A percentile compares a stretch with the other conserved stretches of the same genome.
Evolutionary conservation across 139 green algal species (phyloP).

Genomic region (Closterium sp.): DNA sequence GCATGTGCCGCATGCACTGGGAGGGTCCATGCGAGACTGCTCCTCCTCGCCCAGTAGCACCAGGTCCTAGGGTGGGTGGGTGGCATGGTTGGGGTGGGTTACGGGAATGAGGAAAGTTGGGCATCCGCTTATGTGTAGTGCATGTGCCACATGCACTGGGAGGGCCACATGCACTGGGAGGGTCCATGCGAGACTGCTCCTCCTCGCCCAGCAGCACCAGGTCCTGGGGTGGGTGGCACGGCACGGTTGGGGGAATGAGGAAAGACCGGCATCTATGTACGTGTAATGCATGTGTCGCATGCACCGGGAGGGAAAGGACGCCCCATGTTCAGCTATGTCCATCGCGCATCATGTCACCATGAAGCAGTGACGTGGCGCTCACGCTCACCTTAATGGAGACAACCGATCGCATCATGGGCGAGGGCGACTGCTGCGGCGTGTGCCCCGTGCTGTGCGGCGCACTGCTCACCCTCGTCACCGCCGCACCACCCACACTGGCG

Average conservation of each 20-base stretch:
- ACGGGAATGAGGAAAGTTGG: background rate
- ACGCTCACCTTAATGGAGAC: conserved; percentile 29
- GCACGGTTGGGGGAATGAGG: background rate
- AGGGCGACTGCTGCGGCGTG: background rate
- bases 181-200: background rate
- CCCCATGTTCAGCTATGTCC: too few species aligned
- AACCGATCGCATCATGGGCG: background rate
- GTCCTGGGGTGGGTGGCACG: conserved; percentile 8
- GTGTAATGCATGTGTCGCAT: too few species aligned
- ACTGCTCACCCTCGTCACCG: background rate
- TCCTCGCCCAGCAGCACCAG: conserved; percentile 35
- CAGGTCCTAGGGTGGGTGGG: conserved; percentile 10
- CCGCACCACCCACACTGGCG: background rate
- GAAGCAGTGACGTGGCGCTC: too few species aligned
- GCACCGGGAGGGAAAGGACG: background rate
- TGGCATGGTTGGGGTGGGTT: background rate
- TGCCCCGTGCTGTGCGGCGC: background rate
- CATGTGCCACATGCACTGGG: background rate
- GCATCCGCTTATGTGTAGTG: too few species aligned
- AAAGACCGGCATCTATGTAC: background rate
- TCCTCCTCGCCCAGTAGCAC: conserved; percentile 31
- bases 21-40: background rate
- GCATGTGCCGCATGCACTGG: background rate
- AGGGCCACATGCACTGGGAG: background rate
- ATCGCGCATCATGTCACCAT: too few species aligned